Evolutionary conservation across 331 rosid genomes (phyloP).

Genomic region (Quercus phellos): DNA sequence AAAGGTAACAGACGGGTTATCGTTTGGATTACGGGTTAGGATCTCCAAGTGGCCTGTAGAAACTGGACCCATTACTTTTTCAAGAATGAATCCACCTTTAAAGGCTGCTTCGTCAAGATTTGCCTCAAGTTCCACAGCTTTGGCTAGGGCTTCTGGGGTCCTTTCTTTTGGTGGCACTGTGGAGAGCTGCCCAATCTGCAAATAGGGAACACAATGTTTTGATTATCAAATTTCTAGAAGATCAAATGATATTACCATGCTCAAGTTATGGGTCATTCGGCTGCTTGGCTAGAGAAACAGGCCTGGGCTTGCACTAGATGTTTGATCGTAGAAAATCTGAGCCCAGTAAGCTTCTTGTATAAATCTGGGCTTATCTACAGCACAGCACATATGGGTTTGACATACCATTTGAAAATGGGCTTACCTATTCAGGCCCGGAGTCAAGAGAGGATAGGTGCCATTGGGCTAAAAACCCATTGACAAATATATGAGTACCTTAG

Average conservation of each 20-base stretch:
- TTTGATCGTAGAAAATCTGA: no score
- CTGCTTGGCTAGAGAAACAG: no score
- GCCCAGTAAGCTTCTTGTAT: no score
- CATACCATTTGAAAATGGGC: neutral
- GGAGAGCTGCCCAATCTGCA: constrained; percentile 67
- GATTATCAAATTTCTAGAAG: no score
- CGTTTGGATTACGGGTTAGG: constrained; percentile 47
- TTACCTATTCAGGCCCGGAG: neutral
- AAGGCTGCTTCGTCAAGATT: constrained; percentile 41
- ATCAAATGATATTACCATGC: no score
- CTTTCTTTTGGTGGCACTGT: constrained; percentile 66
- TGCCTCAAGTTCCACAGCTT: constrained; percentile 36
- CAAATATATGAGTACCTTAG: no score
- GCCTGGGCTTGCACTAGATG: no score
- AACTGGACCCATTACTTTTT: constrained; percentile 61
- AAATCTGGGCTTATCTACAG: neutral
- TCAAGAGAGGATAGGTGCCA: no score
- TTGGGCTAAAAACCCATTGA: no score
- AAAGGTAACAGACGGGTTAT: constrained; percentile 76
- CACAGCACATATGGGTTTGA: neutral
- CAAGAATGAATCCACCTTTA: constrained; percentile 68
- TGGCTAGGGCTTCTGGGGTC: constrained; percentile 60
- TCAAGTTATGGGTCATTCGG: no score
- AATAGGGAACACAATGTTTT: neutral
- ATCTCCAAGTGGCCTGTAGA: constrained; percentile 70